Evolutionary conservation across 2,329 filamentous ascomycete genomes (phyloP).

Genomic region (Pseudocercospora eumusae): DNA sequence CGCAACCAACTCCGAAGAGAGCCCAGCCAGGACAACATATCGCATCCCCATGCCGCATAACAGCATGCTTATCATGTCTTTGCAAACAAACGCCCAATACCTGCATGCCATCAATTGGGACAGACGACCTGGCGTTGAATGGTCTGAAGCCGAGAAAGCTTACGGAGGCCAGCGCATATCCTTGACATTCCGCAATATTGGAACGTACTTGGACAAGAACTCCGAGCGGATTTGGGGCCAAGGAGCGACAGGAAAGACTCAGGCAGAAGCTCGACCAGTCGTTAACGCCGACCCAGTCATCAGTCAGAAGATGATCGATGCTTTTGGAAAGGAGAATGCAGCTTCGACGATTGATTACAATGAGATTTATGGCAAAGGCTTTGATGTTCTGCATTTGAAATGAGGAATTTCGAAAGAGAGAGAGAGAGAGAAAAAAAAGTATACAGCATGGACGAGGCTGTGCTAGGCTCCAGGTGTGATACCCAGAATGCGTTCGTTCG

Average conservation of each 20-base stretch:
- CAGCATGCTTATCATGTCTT: slow-evolving; percentile 80
- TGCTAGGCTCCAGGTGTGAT: background rate
- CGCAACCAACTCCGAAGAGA: slow-evolving; percentile 5
- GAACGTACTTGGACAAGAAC: slow-evolving; percentile 73
- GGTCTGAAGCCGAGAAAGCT: slow-evolving; percentile 68
- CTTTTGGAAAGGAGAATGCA: slow-evolving; percentile 85
- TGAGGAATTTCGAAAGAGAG: slow-evolving; percentile 15
- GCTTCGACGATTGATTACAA: slow-evolving; percentile 71
- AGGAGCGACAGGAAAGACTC: slow-evolving; percentile 72
- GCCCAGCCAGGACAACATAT: slow-evolving; percentile 54
- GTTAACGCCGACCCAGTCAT: slow-evolving; percentile 69
- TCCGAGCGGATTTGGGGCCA: slow-evolving; percentile 82
- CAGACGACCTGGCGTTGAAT: slow-evolving; percentile 69
- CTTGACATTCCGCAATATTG: slow-evolving; percentile 86
- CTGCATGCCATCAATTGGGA: slow-evolving; percentile 90
- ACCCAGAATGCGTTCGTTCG: background rate
- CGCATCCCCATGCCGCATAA: slow-evolving; percentile 81
- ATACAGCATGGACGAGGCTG: background rate
- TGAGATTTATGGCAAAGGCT: slow-evolving; percentile 72
- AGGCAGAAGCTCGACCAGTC: slow-evolving; percentile 61
- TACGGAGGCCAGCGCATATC: slow-evolving; percentile 79
- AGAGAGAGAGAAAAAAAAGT: too few relatives aligned
- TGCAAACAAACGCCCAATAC: slow-evolving; percentile 81
- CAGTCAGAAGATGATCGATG: slow-evolving; percentile 68
- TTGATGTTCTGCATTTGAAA: slow-evolving; percentile 72